Percentiles rank a stretch among this genome's conserved stretches.
These are phyloP conservation scores for Diplodia sapinea DNA, from an alignment of 2,329 filamentous ascomycete genomes.

Conservation along the genomic window DNA sequence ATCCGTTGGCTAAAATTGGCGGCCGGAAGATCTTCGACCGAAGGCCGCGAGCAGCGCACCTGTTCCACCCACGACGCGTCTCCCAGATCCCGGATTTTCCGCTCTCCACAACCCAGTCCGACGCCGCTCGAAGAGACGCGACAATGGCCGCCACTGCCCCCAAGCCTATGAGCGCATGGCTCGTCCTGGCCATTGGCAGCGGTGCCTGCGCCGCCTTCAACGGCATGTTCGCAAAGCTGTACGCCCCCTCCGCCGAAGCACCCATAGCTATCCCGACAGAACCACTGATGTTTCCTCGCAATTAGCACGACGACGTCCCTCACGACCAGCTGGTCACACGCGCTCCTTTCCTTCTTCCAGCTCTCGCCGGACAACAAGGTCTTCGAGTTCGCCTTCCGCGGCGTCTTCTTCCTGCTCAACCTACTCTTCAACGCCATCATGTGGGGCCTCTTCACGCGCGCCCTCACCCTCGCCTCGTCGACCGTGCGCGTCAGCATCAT, in stretches of 20 bases:
- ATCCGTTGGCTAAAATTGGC: slow-evolving; percentile 12
- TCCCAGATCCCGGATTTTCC: neutral
- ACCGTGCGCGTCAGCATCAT: slow-evolving; percentile 82
- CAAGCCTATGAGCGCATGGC: slow-evolving; percentile 48
- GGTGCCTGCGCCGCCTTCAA: slow-evolving; percentile 82
- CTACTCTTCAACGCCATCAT: slow-evolving; percentile 78
- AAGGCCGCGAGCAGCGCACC: neutral
- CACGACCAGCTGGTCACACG: slow-evolving; percentile 59
- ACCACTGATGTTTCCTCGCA: neutral
- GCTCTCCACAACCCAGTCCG: neutral
- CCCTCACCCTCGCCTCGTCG: slow-evolving; percentile 73
- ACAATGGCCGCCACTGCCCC: neutral
- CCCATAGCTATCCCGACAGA: neutral
- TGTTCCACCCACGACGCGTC: neutral
- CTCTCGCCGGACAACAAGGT: slow-evolving; percentile 54
- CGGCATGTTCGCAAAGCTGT: slow-evolving; percentile 84
- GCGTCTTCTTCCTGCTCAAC: slow-evolving; percentile 75
- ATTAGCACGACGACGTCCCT: slow-evolving; percentile 65
- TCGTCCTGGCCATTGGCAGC: slow-evolving; percentile 73
- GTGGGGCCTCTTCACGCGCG: slow-evolving; percentile 83
- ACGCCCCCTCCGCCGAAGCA: slow-evolving; percentile 40
- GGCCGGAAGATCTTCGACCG: slow-evolving; percentile 21
- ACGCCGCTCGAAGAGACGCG: neutral
- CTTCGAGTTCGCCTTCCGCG: slow-evolving; percentile 58
- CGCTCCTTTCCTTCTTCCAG: slow-evolving; percentile 56